Percentiles rank a stretch among this genome's conserved stretches.
Conservation (phyloP, 2,329 filamentous ascomycete species). For the Penicillium verrucosum region DNA sequence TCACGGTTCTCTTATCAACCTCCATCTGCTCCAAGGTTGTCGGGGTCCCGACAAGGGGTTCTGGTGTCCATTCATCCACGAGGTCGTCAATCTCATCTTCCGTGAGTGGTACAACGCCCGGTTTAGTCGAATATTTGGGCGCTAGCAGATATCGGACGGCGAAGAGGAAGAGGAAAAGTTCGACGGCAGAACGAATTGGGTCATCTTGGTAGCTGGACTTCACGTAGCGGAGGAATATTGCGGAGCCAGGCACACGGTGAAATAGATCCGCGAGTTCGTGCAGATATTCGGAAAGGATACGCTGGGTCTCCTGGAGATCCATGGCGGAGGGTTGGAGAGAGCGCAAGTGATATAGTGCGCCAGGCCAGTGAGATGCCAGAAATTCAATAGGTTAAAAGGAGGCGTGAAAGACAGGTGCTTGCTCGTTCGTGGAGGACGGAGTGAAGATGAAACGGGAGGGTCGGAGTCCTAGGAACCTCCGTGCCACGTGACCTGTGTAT, state of each 20-base stretch:
- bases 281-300: slow-evolving; percentile 53
- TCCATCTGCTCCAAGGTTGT: slow-evolving; percentile 75
- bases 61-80: slow-evolving; percentile 93
- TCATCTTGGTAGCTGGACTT: slow-evolving; percentile 98
- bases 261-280: slow-evolving; percentile 63
- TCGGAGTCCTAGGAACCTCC: slow-evolving; percentile 1
- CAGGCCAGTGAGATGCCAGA: background rate
- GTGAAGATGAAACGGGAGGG: background rate
- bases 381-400: too few species aligned
- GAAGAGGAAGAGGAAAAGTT: slow-evolving; percentile 90
- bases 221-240: slow-evolving; percentile 91
- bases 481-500: background rate
- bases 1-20: slow-evolving; percentile 78
- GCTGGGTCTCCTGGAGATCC: slow-evolving; percentile 57
- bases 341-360: slow-evolving; percentile 9
- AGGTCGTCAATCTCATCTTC: slow-evolving; percentile 98
- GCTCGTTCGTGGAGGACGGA: background rate
- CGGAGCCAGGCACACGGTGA: slow-evolving; percentile 88
- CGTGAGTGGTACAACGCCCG: slow-evolving; percentile 81
- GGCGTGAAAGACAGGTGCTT: background rate
- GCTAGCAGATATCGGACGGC: slow-evolving; percentile 90
- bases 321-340: slow-evolving; percentile 37
- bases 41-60: slow-evolving; percentile 75
- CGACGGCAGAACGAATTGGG: slow-evolving; percentile 86
- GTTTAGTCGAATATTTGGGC: slow-evolving; percentile 89